These are phyloP conservation scores for Xylaria nigripes DNA, from an alignment of 495 filamentous ascomycete genomes.

Conservation along the genomic window DNA sequence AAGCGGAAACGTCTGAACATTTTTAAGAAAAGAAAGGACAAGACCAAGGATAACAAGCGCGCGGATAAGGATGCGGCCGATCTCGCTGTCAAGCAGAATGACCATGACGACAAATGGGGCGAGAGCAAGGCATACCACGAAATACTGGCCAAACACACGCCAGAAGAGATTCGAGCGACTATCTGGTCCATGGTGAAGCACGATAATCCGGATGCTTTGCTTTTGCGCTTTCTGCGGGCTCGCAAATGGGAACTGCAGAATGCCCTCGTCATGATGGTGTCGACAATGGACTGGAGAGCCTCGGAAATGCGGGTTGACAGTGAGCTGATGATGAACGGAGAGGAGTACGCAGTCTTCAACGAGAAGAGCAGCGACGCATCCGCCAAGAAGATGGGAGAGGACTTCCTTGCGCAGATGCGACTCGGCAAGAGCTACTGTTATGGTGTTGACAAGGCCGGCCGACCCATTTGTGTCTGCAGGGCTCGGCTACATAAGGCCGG, in stretches of 20 bases:
- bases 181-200: constrained; percentile 97
- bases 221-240: constrained; percentile 84
- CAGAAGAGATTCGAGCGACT: constrained; percentile 68
- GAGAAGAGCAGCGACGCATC: constrained; percentile 48
- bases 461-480: constrained; percentile 82
- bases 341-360: constrained; percentile 54
- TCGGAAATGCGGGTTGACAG: constrained; percentile 77
- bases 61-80: constrained; percentile 32
- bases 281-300: constrained; percentile 85
- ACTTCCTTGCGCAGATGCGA: constrained; percentile 77
- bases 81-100: constrained; percentile 36
- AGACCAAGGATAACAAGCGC: constrained; percentile 48
- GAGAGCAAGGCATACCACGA: constrained; percentile 80
- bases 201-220: constrained; percentile 81
- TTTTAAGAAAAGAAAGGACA: constrained; percentile 42
- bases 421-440: constrained; percentile 95
- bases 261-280: constrained; percentile 87
- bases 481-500: constrained; percentile 70
- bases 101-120: constrained; percentile 85
- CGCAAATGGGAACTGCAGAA: constrained; percentile 95
- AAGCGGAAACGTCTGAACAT: constrained; percentile 55
- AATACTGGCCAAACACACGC: constrained; percentile 62
- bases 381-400: constrained; percentile 58
- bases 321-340: constrained; percentile 75
- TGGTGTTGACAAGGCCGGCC: constrained; percentile 72